Base-by-base conservation (phyloP, 2,329 filamentous ascomycete species). In the Didymella pinodella region DNA sequence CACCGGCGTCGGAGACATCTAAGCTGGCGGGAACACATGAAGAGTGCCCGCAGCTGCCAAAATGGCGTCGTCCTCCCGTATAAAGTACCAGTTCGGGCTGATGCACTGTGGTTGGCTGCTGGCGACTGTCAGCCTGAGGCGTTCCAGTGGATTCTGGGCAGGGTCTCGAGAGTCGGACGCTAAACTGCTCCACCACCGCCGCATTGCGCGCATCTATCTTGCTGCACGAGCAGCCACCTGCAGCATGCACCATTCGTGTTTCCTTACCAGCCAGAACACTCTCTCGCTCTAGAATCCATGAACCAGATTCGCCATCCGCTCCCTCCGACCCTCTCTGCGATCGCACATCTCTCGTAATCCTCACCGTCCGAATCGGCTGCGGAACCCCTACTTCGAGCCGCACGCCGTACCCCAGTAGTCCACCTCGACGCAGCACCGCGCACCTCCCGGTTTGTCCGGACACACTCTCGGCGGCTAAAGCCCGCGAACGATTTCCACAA, bases 391-490 rank as follows among this genome's bases (percentile, higher is more conserved):
- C 67, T 62, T 61, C 58, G 66, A 62, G 22, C 34, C 55, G 44
- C 36, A 53, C 47, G 31, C 49, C 40, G 38, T 26, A 53, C 38
- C 34, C 47, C 28, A 31, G 40, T 48, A 46, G 29, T 29, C 46
- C 43, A 44, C 34, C 32, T 44, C 46, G 50, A 54, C 56, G 41
- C 41, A 43, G 45, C 34, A 44, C 47, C 52, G 29, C 57, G 45
- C 48, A 18, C 53, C 46, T 56, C 48, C 61, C 64, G 66, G 64
- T 65, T 71, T 72, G 71, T 67, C 68, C 50, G 68, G 66, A 51
- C 68, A 65, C 45, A 49, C 64, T 29, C 65, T 65, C 60, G 65
- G 72, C 72, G 74, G 70, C 68, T 73, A 67, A 51, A 69, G 68
- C 69, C 72, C 68, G 68, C 68, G 66, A 61, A 62, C 58, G 48